Evolutionary conservation across 306 rosid genomes (phyloP), one percentile per base, ranked within the genome.

Genomic region (Potentilla sterilis): DNA sequence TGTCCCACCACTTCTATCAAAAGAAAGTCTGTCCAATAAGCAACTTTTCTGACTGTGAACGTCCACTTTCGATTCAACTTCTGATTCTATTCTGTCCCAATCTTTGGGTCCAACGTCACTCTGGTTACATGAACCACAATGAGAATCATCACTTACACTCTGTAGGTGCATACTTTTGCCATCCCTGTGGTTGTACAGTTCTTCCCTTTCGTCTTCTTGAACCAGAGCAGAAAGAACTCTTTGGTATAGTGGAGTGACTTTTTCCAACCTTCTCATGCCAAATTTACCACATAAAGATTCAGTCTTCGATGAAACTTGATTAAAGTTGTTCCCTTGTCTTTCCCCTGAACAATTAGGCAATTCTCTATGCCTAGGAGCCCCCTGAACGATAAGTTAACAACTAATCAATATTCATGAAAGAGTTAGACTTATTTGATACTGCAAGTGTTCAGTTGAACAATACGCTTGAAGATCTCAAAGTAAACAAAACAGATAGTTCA

Each of bases 211-310:
- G 63, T 87, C 93, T 77, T 89, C 98, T 78, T 82, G 92, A 72
- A 93, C 89, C 76, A 93, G 80, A 77, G 98, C 92, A 84, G 94
- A 93, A 70, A 93, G 88, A 79, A 93, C 89, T 82, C 94, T 87
- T 79, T 89, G 97, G 89, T 87, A 93, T 69, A 93, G 74, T 69
- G 98, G 91, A 61, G 84, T 74, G 65, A 73, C 91, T 84, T 84
- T 91, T 70, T 89, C 86, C 51, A 57, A 48, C 82, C 81, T 93
- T 83, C 82, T 82, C 41, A 69, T 49, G 82, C 84, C 91, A 79
- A 72, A 74, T 77, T 75, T 86, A 77, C 82, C 84, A 73, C 77
- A 78, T 63, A 80, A 72, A 83, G 86, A 80, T 72, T 81, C 92
- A 59, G 70, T 19, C 77, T 61, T 74, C n/a, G 19, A 28, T 43